Evolutionary conservation across 2,329 filamentous ascomycete genomes (phyloP).

Genomic region (Phyllosticta capitalensis): DNA sequence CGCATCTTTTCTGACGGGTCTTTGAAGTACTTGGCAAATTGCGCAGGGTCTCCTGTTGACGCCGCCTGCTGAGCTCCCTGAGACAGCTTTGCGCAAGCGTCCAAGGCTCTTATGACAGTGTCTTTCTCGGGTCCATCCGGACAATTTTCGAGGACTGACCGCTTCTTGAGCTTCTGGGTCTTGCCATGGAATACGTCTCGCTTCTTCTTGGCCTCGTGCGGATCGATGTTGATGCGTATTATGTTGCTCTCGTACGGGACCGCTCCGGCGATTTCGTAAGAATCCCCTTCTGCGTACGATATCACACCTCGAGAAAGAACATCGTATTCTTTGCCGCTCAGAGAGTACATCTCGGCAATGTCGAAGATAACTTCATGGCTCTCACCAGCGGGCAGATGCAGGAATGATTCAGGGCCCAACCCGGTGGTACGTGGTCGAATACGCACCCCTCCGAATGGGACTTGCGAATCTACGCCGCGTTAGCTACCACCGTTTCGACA

Average conservation of each 20-base stretch:
- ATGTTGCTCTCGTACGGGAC: conserved; percentile 51
- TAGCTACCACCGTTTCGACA: conserved; percentile 1
- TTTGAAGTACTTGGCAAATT: conserved; percentile 57
- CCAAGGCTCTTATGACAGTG: conserved; percentile 42
- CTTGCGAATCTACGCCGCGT: conserved; percentile 26
- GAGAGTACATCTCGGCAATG: conserved; percentile 47
- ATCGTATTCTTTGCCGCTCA: conserved; percentile 46
- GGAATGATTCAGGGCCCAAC: conserved; percentile 42
- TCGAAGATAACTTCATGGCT: conserved; percentile 47
- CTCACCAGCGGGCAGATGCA: conserved; percentile 37
- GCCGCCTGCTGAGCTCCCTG: conserved; percentile 44
- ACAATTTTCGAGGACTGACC: conserved; percentile 43
- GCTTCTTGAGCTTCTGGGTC: conserved; percentile 20
- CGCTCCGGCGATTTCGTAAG: conserved; percentile 45
- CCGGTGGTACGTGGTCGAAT: conserved; percentile 38
- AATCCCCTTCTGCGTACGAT: conserved; percentile 44
- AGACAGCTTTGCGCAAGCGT: conserved; percentile 47
- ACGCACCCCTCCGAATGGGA: conserved; percentile 46
- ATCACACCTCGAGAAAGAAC: conserved; percentile 49
- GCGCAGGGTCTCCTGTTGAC: conserved; percentile 34
- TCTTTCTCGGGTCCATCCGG: conserved; percentile 39
- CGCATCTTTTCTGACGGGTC: conserved; percentile 37
- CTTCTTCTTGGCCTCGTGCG: conserved; percentile 42
- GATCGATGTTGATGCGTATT: conserved; percentile 49
- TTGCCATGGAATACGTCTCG: conserved; percentile 41